Conservation (phyloP, 345 rosid genomes). For the Hirschfeldia incana region DNA sequence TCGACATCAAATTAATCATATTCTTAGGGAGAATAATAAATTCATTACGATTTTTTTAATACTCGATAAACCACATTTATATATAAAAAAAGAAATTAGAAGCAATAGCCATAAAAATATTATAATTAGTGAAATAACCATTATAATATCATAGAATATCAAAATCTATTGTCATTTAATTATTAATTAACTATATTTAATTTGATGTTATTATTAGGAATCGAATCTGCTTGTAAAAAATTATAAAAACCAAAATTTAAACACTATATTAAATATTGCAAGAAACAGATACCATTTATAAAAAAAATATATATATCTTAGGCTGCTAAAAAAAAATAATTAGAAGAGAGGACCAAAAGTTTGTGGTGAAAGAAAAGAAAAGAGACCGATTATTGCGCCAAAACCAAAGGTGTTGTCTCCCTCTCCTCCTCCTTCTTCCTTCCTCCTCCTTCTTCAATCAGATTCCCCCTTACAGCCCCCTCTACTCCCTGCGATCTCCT, state of each 20-base stretch:
- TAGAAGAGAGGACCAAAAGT: conserved; percentile 12
- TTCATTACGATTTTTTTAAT: not conserved
- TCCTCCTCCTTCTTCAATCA: conserved; percentile 4
- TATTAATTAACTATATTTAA: too few species aligned
- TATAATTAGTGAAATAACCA: too few species aligned
- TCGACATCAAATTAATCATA: not conserved
- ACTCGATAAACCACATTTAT: not conserved
- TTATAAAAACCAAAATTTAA: not conserved
- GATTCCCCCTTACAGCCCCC: conserved; percentile 18
- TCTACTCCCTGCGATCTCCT: not conserved
- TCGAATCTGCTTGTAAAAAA: not conserved
- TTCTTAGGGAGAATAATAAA: not conserved
- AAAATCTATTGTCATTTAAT: too few species aligned
- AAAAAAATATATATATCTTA: not conserved
- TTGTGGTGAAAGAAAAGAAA: not conserved
- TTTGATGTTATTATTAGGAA: not conserved
- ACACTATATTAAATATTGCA: not conserved
- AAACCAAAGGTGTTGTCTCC: conserved; percentile 30
- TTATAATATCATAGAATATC: too few species aligned
- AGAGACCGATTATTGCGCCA: conserved; percentile 37
- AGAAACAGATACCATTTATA: not conserved
- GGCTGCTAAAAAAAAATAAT: too few species aligned
- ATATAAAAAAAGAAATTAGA: too few species aligned
- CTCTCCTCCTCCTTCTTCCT: not conserved
- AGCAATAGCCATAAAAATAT: too few species aligned